Conservation (phyloP, 2,329 filamentous ascomycete genomes). For the Rhytidhysteron rufulum region DNA sequence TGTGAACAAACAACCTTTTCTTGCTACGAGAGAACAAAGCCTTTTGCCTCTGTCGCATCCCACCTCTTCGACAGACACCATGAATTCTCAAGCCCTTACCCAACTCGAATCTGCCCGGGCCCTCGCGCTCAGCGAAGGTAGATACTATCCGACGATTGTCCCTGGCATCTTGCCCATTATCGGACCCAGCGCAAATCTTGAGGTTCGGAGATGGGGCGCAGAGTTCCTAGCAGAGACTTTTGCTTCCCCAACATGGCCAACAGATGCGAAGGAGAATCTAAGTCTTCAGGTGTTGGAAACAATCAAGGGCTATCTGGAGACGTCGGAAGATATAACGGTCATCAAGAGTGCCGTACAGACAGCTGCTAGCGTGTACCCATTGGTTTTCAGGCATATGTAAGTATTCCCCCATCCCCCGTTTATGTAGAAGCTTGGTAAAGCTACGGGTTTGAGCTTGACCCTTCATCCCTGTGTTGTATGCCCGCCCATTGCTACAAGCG, state of each 20-base stretch:
- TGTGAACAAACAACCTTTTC: slow-evolving; percentile 23
- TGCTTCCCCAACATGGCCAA: slow-evolving; percentile 77
- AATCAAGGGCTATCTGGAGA: slow-evolving; percentile 50
- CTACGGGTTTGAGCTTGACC: not conserved
- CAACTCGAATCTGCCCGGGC: slow-evolving; percentile 89
- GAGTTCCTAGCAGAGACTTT: slow-evolving; percentile 96
- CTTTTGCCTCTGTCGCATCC: slow-evolving; percentile 3
- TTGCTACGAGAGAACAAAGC: slow-evolving; percentile 22
- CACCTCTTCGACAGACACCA: slow-evolving; percentile 1
- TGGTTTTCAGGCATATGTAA: slow-evolving; percentile 92
- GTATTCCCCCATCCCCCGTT: slow-evolving; percentile 43
- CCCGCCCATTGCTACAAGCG: not conserved
- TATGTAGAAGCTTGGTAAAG: slow-evolving; percentile 2
- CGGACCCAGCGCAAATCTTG: slow-evolving; percentile 66
- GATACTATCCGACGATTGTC: slow-evolving; percentile 88
- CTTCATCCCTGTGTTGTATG: not conserved
- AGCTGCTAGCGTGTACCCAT: slow-evolving; percentile 86
- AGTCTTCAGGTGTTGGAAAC: slow-evolving; percentile 74
- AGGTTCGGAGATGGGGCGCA: slow-evolving; percentile 90
- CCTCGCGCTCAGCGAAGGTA: slow-evolving; percentile 80
- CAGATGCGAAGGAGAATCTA: slow-evolving; percentile 75
- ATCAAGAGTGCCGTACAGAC: slow-evolving; percentile 84
- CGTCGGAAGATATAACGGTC: slow-evolving; percentile 71
- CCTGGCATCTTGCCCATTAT: slow-evolving; percentile 92
- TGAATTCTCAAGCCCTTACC: slow-evolving; percentile 46